Evolutionary conservation across 169 alveolate species (phyloP).

Genomic region (Plasmodium ovale): DNA sequence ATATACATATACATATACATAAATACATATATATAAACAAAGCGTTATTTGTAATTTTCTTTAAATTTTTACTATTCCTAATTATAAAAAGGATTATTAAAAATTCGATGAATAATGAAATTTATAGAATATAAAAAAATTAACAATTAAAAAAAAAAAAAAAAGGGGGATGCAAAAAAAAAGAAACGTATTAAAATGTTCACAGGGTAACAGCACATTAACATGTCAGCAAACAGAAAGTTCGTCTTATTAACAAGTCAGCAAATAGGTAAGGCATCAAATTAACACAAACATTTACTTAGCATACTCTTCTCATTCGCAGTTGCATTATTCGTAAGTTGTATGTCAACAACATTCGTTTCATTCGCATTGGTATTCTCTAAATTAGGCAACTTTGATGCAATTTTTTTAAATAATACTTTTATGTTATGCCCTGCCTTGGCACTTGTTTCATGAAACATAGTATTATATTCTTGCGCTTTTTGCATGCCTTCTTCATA

Average conservation of each 20-base stretch:
- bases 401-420: conserved; percentile 91
- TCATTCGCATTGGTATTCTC: conserved; percentile 62
- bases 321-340: conserved; percentile 37
- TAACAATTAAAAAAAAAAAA: neutral
- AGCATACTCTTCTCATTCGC: conserved; percentile 71
- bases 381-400: conserved; percentile 81
- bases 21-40: neutral
- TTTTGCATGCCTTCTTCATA: conserved; percentile 94
- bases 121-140: conserved; percentile 23
- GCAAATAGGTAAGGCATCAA: too few species aligned
- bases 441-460: conserved; percentile 97
- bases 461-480: conserved; percentile 93
- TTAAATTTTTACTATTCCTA: conserved; percentile 20
- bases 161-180: conserved; percentile 1
- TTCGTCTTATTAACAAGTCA: conserved; percentile 17
- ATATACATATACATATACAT: conserved; percentile 14
- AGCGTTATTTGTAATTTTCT: neutral
- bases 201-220: neutral
- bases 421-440: conserved; percentile 96
- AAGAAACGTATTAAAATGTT: neutral
- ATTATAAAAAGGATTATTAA: conserved; percentile 53
- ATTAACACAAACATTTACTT: conserved; percentile 62
- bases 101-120: conserved; percentile 32
- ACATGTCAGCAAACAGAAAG: too few species aligned
- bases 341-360: conserved; percentile 72